phyloP scores from a whole-genome alignment of 1,139 yeast genomes.

The Pichia sp. region DNA sequence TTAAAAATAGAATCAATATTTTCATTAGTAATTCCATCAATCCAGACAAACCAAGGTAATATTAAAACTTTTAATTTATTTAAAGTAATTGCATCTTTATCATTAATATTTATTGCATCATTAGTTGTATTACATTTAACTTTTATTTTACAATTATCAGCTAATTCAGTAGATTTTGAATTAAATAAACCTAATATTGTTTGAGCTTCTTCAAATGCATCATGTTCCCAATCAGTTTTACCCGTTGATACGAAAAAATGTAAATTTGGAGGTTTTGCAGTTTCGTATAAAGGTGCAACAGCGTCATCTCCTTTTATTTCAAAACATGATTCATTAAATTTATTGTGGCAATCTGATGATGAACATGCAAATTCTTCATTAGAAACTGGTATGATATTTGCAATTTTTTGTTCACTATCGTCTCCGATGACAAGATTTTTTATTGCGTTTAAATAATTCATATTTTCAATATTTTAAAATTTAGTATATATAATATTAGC shows the following conservation, averaged over 20 bases:
- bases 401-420: constrained; percentile 13
- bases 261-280: constrained; percentile 60
- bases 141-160: constrained; percentile 36
- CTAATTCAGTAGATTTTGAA: background rate
- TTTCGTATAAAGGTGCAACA: constrained; percentile 51
- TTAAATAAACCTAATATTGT: constrained; percentile 34
- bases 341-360: constrained; percentile 36
- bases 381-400: constrained; percentile 25
- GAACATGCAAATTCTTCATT: constrained; percentile 40
- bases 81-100: constrained; percentile 14
- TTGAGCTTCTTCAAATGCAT: constrained; percentile 48
- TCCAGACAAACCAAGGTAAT: constrained; percentile 75
- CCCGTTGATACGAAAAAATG: constrained; percentile 82
- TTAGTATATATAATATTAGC: no score
- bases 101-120: constrained; percentile 9
- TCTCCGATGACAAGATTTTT: constrained; percentile 8
- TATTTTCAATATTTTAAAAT: background rate
- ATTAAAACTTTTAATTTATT: constrained; percentile 53
- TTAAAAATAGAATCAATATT: constrained; percentile 43
- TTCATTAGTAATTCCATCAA: constrained; percentile 43
- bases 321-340: constrained; percentile 50
- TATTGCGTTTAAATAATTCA: constrained; percentile 11
- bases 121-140: constrained; percentile 19
- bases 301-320: constrained; percentile 42
- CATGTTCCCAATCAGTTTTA: constrained; percentile 76